Percentiles rank a stretch among this genome's conserved stretches.
Conservation (phyloP, 345 rosid genomes). For the Luvunga scandens region DNA sequence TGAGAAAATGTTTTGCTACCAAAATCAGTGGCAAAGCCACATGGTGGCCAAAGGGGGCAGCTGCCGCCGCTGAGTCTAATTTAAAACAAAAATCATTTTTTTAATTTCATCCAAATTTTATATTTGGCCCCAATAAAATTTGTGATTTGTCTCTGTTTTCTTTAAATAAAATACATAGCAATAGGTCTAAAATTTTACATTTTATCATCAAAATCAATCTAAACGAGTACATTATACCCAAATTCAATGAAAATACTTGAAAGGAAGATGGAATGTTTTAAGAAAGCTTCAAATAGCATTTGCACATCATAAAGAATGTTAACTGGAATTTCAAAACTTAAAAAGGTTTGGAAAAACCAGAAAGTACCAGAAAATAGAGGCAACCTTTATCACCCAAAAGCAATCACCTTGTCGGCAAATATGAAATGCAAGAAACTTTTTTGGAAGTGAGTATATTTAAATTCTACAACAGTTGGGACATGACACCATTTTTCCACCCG, state of each 20-base stretch:
- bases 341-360: background rate
- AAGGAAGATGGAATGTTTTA: too few species aligned
- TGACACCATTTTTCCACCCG: background rate
- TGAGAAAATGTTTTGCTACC: background rate
- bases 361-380: background rate
- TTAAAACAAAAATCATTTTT: rapidly evolving
- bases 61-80: too few species aligned
- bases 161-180: too few species aligned
- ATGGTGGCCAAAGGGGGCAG: too few species aligned
- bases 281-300: background rate
- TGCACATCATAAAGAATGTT: background rate
- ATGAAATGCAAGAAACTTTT: background rate
- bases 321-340: background rate
- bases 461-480: background rate
- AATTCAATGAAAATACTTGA: too few species aligned
- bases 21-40: background rate
- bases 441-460: background rate
- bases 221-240: too few species aligned
- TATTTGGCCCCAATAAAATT: too few species aligned
- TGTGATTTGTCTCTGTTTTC: too few species aligned
- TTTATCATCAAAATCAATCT: too few species aligned
- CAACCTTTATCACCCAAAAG: background rate
- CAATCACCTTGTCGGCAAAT: background rate
- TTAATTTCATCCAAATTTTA: too few species aligned
- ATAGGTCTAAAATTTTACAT: too few species aligned